These are phyloP conservation scores for Pseudofabraea citricarpa DNA, from an alignment of 2,329 filamentous ascomycete species.

Conservation along the genomic window DNA sequence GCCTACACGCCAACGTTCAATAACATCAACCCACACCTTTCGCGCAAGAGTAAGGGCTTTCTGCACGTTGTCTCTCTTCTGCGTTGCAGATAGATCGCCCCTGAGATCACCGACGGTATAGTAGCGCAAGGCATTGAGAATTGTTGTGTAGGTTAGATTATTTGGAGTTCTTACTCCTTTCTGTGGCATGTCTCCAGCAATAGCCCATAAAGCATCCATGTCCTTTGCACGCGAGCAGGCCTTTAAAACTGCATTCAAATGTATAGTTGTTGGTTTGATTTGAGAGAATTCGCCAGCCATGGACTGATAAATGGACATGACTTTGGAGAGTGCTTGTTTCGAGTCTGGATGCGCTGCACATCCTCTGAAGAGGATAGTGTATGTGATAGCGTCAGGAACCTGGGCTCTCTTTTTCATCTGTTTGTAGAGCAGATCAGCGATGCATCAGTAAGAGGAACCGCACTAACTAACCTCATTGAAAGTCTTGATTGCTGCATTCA, in stretches of 20 bases:
- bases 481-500: conserved; percentile 68
- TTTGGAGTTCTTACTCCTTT: conserved; percentile 60
- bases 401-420: conserved; percentile 94
- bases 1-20: conserved; percentile 70
- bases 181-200: conserved; percentile 68
- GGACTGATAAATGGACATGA: conserved; percentile 71
- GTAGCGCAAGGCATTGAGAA: conserved; percentile 70
- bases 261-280: conserved; percentile 70
- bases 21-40: conserved; percentile 75
- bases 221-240: conserved; percentile 73
- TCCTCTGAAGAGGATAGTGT: conserved; percentile 76
- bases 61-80: conserved; percentile 27
- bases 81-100: conserved; percentile 22
- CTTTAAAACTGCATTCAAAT: conserved; percentile 82
- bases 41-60: conserved; percentile 61
- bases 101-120: conserved; percentile 28
- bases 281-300: conserved; percentile 60
- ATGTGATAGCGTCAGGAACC: conserved; percentile 75
- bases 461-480: conserved; percentile 70
- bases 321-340: conserved; percentile 58
- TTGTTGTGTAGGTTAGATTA: conserved; percentile 71
- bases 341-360: conserved; percentile 57
- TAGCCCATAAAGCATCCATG: conserved; percentile 74
- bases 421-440: no score
- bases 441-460: no score